Evolutionary conservation across 176 grass and related monocot species (phyloP).

Genomic region (Thinopyrum elongatum): DNA sequence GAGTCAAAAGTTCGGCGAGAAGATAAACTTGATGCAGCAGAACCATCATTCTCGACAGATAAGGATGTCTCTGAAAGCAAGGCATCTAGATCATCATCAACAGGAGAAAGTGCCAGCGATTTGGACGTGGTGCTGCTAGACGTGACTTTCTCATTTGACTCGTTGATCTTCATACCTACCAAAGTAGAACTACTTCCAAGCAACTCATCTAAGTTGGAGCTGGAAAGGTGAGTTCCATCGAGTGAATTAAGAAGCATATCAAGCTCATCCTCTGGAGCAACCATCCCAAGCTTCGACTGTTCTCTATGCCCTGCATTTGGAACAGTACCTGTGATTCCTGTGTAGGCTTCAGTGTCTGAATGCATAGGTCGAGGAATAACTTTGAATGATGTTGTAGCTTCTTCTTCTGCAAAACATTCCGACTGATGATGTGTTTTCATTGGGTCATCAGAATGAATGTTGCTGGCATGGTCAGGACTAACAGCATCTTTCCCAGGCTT

Average conservation of each 20-base stretch:
- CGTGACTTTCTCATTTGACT: not conserved
- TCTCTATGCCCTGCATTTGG: not conserved
- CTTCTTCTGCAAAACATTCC: conserved; percentile 27
- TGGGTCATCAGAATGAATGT: not conserved
- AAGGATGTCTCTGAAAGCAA: conserved; percentile 55
- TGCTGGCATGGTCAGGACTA: conserved; percentile 4
- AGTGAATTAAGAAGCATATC: conserved; percentile 72
- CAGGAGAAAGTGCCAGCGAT: not conserved
- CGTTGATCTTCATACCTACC: not conserved
- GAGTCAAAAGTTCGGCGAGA: conserved; percentile 16
- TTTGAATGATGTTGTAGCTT: not conserved
- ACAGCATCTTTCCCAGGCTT: not conserved
- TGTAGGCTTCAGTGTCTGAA: conserved; percentile 5
- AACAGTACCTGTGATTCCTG: not conserved
- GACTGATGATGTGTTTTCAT: not conserved
- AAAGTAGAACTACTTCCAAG: conserved; percentile 4
- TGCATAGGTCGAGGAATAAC: not conserved
- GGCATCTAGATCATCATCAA: conserved; percentile 59
- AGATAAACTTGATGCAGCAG: not conserved
- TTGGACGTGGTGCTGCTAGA: conserved; percentile 2
- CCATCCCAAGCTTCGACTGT: conserved; percentile 32
- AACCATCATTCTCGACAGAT: conserved; percentile 20
- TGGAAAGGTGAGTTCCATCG: conserved; percentile 49
- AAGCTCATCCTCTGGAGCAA: conserved; percentile 60
- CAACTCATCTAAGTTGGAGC: conserved; percentile 13